phyloP scores from a whole-genome alignment of 305 asterid species.

The Rubia occidens region DNA sequence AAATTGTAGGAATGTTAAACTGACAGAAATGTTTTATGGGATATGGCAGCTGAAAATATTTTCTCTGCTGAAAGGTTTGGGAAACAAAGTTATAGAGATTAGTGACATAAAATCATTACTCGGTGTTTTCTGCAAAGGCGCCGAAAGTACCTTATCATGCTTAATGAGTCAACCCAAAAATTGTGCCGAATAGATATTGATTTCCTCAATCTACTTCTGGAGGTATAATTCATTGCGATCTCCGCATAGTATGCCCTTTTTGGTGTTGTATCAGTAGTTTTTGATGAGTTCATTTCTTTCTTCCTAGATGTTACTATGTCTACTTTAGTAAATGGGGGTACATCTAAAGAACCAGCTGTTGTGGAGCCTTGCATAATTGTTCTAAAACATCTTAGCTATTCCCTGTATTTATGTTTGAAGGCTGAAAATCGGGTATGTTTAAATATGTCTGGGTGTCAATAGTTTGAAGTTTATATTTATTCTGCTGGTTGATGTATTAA shows the following conservation, averaged over 20 bases:
- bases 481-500: neutral
- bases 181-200: conserved; percentile 56
- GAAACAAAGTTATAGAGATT: conserved; percentile 42
- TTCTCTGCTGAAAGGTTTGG: conserved; percentile 57
- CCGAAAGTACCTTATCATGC: conserved; percentile 30
- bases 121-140: conserved; percentile 50
- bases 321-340: conserved; percentile 31
- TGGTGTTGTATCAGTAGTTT: neutral
- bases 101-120: conserved; percentile 48
- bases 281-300: conserved; percentile 14
- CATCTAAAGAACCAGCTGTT: conserved; percentile 41
- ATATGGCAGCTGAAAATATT: conserved; percentile 62
- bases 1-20: neutral
- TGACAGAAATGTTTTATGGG: conserved; percentile 7
- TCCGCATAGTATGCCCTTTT: conserved; percentile 1
- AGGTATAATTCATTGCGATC: conserved; percentile 37
- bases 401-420: conserved; percentile 47
- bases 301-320: conserved; percentile 43
- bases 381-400: conserved; percentile 57
- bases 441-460: neutral
- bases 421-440: conserved; percentile 58
- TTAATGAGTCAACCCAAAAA: conserved; percentile 28
- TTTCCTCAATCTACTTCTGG: conserved; percentile 63
- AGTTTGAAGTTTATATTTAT: neutral
- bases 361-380: conserved; percentile 61